Percentiles rank a stretch among this genome's conserved stretches.
Conservation (phyloP, 208 protist species). For the Phytomonas francai region DNA sequence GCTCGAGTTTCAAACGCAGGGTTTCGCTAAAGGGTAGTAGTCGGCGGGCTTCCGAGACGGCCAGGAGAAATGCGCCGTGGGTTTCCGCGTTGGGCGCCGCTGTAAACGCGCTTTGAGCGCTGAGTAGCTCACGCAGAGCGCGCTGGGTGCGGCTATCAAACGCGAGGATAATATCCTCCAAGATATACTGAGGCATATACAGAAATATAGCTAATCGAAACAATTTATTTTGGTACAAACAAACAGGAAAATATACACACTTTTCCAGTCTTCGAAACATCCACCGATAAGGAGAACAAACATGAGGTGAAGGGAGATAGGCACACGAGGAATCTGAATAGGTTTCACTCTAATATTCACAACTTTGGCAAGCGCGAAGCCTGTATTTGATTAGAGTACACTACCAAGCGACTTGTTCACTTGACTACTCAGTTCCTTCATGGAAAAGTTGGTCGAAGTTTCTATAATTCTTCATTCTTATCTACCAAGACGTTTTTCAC, state of each 20-base stretch:
- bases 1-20: conserved; percentile 20
- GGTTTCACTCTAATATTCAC: not conserved
- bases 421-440: not conserved
- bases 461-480: not conserved
- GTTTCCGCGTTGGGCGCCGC: conserved; percentile 16
- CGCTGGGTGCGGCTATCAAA: conserved; percentile 14
- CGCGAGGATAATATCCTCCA: conserved; percentile 1
- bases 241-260: not conserved
- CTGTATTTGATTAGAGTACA: not conserved
- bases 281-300: not conserved
- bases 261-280: not conserved
- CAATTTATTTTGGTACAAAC: not conserved
- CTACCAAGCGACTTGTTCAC: not conserved
- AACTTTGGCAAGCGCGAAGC: not conserved
- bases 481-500: not conserved
- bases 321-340: not conserved
- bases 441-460: not conserved
- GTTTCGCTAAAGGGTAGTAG: conserved; percentile 24
- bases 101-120: conserved; percentile 23
- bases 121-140: conserved; percentile 14
- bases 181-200: not conserved
- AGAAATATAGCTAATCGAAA: not conserved
- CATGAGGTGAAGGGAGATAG: not conserved
- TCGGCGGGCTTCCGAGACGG: conserved; percentile 37
- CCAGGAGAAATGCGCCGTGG: conserved; percentile 43